Conservation (phyloP, 192 early-diverging fungal genomes). For the Mycoemilia scoparia region DNA sequence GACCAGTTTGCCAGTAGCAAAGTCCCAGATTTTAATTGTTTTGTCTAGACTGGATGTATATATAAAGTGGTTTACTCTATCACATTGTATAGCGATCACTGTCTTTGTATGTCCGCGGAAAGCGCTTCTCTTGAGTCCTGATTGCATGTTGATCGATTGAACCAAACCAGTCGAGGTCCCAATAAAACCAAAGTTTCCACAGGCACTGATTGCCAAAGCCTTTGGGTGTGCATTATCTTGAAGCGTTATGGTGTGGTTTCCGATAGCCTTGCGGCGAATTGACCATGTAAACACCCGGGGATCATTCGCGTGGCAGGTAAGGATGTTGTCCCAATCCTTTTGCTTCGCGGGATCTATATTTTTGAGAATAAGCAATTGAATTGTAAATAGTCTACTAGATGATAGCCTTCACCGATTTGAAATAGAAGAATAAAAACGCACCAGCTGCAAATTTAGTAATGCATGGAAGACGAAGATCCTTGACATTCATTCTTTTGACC, state of each 20-base stretch:
- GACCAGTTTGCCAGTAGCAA: constrained; percentile 42
- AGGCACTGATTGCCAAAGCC: constrained; percentile 56
- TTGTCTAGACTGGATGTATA: constrained; percentile 70
- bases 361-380: constrained; percentile 2
- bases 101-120: constrained; percentile 63
- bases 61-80: constrained; percentile 48
- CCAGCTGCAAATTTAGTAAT: constrained; percentile 60
- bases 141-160: constrained; percentile 93
- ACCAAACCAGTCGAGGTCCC: constrained; percentile 58
- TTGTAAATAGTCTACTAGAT: background rate
- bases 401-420: background rate
- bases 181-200: constrained; percentile 87
- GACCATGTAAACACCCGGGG: constrained; percentile 64
- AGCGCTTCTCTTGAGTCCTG: constrained; percentile 53
- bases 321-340: constrained; percentile 80
- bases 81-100: constrained; percentile 61
- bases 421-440: background rate
- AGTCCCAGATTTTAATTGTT: constrained; percentile 62
- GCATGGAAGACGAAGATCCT: constrained; percentile 52
- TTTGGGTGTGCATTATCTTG: constrained; percentile 38
- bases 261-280: constrained; percentile 53
- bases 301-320: constrained; percentile 73
- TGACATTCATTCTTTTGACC: constrained; percentile 31
- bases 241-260: constrained; percentile 42
- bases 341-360: constrained; percentile 38